A percentile compares a stretch with the other conserved stretches of the same genome.
Evolutionary conservation across 1,139 yeast species (phyloP).

Genomic region (Candida glucosophila): DNA sequence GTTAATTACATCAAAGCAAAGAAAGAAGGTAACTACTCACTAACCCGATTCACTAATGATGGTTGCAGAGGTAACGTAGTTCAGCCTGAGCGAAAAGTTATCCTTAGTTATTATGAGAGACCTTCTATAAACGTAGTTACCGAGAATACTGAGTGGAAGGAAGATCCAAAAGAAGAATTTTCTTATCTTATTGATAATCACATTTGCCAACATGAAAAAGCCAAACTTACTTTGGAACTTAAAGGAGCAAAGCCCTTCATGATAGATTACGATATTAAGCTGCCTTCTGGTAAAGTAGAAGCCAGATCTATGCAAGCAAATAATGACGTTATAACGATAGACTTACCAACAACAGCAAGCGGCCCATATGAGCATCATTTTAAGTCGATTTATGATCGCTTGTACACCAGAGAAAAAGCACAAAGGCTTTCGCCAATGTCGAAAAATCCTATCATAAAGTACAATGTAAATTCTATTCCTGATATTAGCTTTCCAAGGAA

Average conservation of each 20-base stretch:
- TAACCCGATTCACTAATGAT: slow-evolving; percentile 53
- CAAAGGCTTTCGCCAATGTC: slow-evolving; percentile 15
- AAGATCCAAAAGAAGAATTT: slow-evolving; percentile 10
- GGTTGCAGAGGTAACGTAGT: slow-evolving; percentile 60
- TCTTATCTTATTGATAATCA: slow-evolving; percentile 17
- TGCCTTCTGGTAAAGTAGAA: slow-evolving; percentile 48
- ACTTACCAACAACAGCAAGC: slow-evolving; percentile 24
- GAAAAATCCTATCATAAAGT: slow-evolving; percentile 40
- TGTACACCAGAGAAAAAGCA: slow-evolving; percentile 46
- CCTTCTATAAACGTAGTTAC: slow-evolving; percentile 39
- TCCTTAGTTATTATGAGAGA: slow-evolving; percentile 43
- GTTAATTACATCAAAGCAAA: slow-evolving; percentile 33
- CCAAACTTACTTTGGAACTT: slow-evolving; percentile 17
- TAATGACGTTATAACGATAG: slow-evolving; percentile 15
- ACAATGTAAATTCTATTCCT: slow-evolving; percentile 58
- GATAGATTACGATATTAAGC: slow-evolving; percentile 54
- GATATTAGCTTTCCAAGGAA: slow-evolving; percentile 39
- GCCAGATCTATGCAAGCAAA: slow-evolving; percentile 24
- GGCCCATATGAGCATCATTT: slow-evolving; percentile 62
- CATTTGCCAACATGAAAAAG: slow-evolving; percentile 25
- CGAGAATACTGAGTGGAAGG: slow-evolving; percentile 9
- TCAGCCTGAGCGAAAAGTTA: slow-evolving; percentile 21
- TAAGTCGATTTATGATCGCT: slow-evolving; percentile 55
- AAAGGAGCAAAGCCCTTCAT: slow-evolving; percentile 68
- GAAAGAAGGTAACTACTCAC: slow-evolving; percentile 55